phyloP scores from a whole-genome alignment of 1,139 yeast species.

The Hemisphaericaspora lyxosophila region DNA sequence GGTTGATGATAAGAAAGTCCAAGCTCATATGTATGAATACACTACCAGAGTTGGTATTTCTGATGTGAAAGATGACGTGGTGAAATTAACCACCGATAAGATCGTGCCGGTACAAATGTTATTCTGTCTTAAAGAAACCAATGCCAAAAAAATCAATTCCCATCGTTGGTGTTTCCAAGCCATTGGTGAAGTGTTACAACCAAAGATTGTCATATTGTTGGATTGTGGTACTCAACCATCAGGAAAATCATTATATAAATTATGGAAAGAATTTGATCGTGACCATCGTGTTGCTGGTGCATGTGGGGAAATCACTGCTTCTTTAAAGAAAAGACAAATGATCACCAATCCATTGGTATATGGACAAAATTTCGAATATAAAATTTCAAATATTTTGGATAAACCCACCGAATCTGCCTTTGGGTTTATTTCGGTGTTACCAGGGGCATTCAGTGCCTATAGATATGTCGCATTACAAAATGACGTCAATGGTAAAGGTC shows the following conservation, averaged over 20 bases:
- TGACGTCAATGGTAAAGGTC: slow-evolving; percentile 45
- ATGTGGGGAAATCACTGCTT: slow-evolving; percentile 51
- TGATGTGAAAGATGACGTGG: slow-evolving; percentile 42
- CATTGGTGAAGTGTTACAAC: slow-evolving; percentile 44
- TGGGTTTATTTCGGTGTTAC: slow-evolving; percentile 48
- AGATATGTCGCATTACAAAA: slow-evolving; percentile 42
- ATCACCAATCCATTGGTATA: slow-evolving; percentile 47
- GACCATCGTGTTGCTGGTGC: slow-evolving; percentile 53
- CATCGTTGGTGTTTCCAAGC: slow-evolving; percentile 56
- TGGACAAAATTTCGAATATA: slow-evolving; percentile 50
- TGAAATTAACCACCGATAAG: slow-evolving; percentile 48
- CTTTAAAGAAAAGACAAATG: slow-evolving; percentile 41
- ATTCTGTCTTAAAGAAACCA: slow-evolving; percentile 47
- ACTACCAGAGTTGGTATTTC: slow-evolving; percentile 51
- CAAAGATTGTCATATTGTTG: slow-evolving; percentile 41
- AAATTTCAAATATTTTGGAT: slow-evolving; percentile 46
- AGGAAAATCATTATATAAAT: slow-evolving; percentile 46
- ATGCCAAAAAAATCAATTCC: slow-evolving; percentile 49
- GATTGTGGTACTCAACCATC: slow-evolving; percentile 53
- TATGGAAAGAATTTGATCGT: slow-evolving; percentile 50
- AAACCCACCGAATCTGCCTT: slow-evolving; percentile 49
- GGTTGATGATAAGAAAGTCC: slow-evolving; percentile 47
- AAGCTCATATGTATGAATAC: slow-evolving; percentile 49
- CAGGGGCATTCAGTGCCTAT: slow-evolving; percentile 50
- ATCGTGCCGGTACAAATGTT: slow-evolving; percentile 50